These are phyloP conservation scores for Rutstroemia sp. DNA, from an alignment of 2,329 filamentous ascomycete genomes.

Conservation along the genomic window DNA sequence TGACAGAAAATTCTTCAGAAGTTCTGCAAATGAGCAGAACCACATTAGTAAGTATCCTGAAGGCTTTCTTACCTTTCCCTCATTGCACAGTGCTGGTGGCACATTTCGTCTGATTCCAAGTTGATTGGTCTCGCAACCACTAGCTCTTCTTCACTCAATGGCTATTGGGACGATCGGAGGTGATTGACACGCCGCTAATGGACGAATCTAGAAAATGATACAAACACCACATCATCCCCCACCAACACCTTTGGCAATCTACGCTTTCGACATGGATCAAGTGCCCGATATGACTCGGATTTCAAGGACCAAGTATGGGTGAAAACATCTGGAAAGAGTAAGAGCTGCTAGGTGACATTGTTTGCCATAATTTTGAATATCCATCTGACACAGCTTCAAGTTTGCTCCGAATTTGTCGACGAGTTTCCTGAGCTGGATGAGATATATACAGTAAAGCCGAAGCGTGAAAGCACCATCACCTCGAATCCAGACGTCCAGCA, in stretches of 20 bases:
- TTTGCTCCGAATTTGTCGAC: conserved; percentile 20
- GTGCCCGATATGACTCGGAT: conserved; percentile 27
- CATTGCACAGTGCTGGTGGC: too few relatives aligned
- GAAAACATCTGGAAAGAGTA: conserved; percentile 23
- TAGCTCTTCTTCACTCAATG: too few relatives aligned
- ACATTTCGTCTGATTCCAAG: too few relatives aligned
- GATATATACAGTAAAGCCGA: conserved; percentile 10
- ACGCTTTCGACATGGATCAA: conserved; percentile 30
- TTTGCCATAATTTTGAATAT: background rate
- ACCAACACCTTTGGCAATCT: conserved; percentile 8
- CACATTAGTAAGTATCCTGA: conserved; percentile 1
- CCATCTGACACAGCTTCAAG: conserved; percentile 5
- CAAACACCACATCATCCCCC: background rate
- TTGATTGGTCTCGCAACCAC: background rate
- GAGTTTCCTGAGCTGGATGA: conserved; percentile 17
- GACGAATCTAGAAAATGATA: background rate
- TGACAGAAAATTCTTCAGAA: background rate
- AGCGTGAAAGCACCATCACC: background rate
- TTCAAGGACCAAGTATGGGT: conserved; percentile 31
- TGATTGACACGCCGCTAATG: background rate
- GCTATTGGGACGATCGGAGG: background rate
- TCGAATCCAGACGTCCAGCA: background rate
- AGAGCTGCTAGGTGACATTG: background rate
- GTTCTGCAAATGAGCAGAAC: conserved; percentile 6
- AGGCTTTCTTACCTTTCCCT: background rate